A percentile compares a stretch with the other conserved stretches of the same genome.
phyloP scores from a whole-genome alignment of 495 filamentous ascomycete genomes.

The Geoglossum glabrum region DNA sequence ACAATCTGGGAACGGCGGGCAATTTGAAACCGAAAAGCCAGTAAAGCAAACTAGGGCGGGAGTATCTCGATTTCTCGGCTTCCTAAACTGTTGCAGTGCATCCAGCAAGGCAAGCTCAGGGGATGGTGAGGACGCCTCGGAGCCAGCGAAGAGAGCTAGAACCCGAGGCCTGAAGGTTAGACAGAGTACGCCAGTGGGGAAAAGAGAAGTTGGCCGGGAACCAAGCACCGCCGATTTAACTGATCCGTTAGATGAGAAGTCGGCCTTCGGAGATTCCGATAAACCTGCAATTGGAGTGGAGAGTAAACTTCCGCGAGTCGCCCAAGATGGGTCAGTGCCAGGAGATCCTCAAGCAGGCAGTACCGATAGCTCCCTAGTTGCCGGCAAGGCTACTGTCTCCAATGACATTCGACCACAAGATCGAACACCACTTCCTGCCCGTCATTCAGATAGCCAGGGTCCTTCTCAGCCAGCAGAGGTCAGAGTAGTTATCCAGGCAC shows the following conservation, averaged over 20 bases:
- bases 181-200: slow-evolving; percentile 30
- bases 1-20: slow-evolving; percentile 1
- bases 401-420: slow-evolving; percentile 4
- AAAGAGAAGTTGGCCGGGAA: slow-evolving; percentile 26
- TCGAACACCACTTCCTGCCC: slow-evolving; percentile 6
- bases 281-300: neutral
- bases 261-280: neutral
- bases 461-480: neutral
- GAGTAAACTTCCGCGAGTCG: neutral
- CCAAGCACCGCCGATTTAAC: slow-evolving; percentile 36
- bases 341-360: neutral
- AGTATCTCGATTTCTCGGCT: slow-evolving; percentile 38
- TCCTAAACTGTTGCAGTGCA: slow-evolving; percentile 64
- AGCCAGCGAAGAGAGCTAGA: slow-evolving; percentile 44
- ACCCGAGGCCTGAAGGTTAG: slow-evolving; percentile 31
- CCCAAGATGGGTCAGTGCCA: slow-evolving; percentile 16
- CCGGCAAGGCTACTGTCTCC: neutral
- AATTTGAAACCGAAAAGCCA: slow-evolving; percentile 13
- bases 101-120: slow-evolving; percentile 40
- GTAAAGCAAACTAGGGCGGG: slow-evolving; percentile 42
- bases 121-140: slow-evolving; percentile 34
- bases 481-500: slow-evolving; percentile 2
- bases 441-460: slow-evolving; percentile 1
- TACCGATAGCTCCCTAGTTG: neutral
- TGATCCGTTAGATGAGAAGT: slow-evolving; percentile 35